Percentiles rank a stretch among this genome's conserved stretches.
These are phyloP conservation scores for Pholiota conissans DNA, from an alignment of 768 basidiomycete genomes.

Conservation along the genomic window DNA sequence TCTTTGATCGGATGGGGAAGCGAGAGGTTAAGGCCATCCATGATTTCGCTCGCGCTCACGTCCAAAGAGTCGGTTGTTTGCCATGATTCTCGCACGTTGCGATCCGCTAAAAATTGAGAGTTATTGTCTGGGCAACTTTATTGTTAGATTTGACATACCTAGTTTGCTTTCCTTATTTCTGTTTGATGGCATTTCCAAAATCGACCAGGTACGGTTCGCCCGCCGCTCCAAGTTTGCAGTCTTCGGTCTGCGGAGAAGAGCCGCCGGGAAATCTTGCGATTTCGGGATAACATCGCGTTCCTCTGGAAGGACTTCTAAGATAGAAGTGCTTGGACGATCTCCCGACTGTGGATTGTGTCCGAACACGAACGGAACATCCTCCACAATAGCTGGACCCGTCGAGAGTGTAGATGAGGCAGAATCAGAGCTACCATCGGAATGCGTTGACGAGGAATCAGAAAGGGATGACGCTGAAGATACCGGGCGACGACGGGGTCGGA, in stretches of 20 bases:
- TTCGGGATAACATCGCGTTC: constrained; percentile 40
- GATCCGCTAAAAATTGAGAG: constrained; percentile 5
- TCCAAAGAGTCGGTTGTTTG: constrained; percentile 34
- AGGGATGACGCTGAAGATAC: constrained; percentile 43
- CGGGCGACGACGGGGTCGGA: constrained; percentile 32
- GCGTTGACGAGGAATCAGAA: constrained; percentile 35
- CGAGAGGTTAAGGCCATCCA: constrained; percentile 37
- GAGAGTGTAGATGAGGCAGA: constrained; percentile 23
- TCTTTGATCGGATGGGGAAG: constrained; percentile 36
- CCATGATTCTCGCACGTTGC: constrained; percentile 45
- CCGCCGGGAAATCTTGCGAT: constrained; percentile 15
- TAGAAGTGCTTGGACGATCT: constrained; percentile 31
- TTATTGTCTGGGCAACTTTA: neutral
- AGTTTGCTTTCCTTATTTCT: neutral
- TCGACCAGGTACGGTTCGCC: constrained; percentile 27
- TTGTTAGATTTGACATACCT: constrained; percentile 3
- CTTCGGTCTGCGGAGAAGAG: constrained; percentile 16
- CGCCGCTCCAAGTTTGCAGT: constrained; percentile 21
- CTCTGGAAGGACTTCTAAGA: constrained; percentile 53
- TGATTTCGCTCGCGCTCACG: constrained; percentile 37
- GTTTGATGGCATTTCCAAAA: constrained; percentile 21
- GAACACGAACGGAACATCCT: constrained; percentile 41
- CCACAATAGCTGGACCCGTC: constrained; percentile 34
- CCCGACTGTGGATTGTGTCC: constrained; percentile 39
- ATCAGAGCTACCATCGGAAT: constrained; percentile 36